Evolutionary conservation across 2,329 filamentous ascomycete species (phyloP), one percentile per base, ranked within the genome.

Genomic region (Ophiocordyceps camponoti-rufipedis): DNA sequence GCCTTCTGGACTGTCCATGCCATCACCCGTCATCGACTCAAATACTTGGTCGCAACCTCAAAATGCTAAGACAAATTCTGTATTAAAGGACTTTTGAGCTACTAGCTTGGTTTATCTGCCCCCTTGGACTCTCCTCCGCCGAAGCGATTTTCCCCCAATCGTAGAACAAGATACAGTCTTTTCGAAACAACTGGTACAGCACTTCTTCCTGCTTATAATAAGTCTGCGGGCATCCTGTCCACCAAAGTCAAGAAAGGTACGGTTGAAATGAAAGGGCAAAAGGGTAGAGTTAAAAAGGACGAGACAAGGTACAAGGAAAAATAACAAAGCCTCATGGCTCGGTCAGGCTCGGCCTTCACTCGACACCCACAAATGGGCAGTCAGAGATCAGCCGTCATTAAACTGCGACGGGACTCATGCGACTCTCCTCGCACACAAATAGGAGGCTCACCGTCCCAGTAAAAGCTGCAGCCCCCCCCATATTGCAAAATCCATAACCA

Each of bases 401-500:
- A 38, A n/a, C 31, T 33, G 19, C 29, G 16, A 11, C 41, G 23
- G 42, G 23, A 28, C 13, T 41, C 18, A 16, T 23, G 23, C 23
- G n/a, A 23, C 23, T 23, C 23, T 5, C 23, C 23, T 7, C 28
- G 39, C 19, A 19, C 35, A 18, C 28, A 32, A 12, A 46, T 29
- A 41, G 43, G 41, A 43, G 47, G 42, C 44, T 43, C 43, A 38
- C 47, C 44, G 7, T 38, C 39, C 28, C 43, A 50, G 54, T 56
- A 58, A 54, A 51, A 54, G 52, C 56, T 58, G 55, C 51, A 52
- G 52, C 50, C 57, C 54, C 55, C 56, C 55, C 56, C 62, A 65
- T 70, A 70, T 69, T 66, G 68, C 70, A 73, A 73, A 72, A 72
- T 66, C 62, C 66, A 66, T 74, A 75, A 74, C 60, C 67, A 74